Evolutionary conservation across 169 alveolate species (phyloP).

Genomic region (Babesia ovata): DNA sequence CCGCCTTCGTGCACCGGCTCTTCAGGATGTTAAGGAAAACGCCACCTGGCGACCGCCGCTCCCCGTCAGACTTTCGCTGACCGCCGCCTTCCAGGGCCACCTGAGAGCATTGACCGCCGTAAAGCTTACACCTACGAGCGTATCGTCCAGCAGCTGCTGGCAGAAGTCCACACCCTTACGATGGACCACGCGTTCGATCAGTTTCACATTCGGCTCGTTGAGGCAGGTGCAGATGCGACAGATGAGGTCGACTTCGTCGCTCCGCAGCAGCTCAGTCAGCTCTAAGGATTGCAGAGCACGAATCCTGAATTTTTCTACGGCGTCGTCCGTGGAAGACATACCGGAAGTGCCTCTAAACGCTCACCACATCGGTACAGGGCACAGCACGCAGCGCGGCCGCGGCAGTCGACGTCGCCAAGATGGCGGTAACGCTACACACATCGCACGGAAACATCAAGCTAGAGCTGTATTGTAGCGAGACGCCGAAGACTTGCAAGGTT

Average conservation of each 20-base stretch:
- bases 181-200: slow-evolving; percentile 69
- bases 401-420: not conserved
- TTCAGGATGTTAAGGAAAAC: slow-evolving; percentile 63
- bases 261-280: slow-evolving; percentile 39
- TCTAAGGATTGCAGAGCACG: slow-evolving; percentile 43
- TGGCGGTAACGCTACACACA: slow-evolving; percentile 83
- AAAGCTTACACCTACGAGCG: slow-evolving; percentile 35
- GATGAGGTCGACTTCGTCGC: slow-evolving; percentile 67
- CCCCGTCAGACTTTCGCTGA: slow-evolving; percentile 52
- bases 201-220: slow-evolving; percentile 61
- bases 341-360: not conserved
- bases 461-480: slow-evolving; percentile 80
- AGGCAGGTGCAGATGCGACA: slow-evolving; percentile 57
- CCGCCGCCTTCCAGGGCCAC: slow-evolving; percentile 60
- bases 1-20: slow-evolving; percentile 43
- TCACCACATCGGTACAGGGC: slow-evolving; percentile 11
- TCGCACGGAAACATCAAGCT: slow-evolving; percentile 79
- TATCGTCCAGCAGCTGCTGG: slow-evolving; percentile 46
- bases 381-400: not conserved
- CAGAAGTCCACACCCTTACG: slow-evolving; percentile 64
- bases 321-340: slow-evolving; percentile 47
- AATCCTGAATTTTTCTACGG: slow-evolving; percentile 32
- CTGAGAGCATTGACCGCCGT: not conserved
- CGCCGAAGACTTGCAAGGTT: slow-evolving; percentile 84
- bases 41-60: slow-evolving; percentile 68